A percentile compares a stretch with the other conserved stretches of the same genome.
phyloP scores from a whole-genome alignment of 2,329 filamentous ascomycete species.

The Cytospora schulzeri region DNA sequence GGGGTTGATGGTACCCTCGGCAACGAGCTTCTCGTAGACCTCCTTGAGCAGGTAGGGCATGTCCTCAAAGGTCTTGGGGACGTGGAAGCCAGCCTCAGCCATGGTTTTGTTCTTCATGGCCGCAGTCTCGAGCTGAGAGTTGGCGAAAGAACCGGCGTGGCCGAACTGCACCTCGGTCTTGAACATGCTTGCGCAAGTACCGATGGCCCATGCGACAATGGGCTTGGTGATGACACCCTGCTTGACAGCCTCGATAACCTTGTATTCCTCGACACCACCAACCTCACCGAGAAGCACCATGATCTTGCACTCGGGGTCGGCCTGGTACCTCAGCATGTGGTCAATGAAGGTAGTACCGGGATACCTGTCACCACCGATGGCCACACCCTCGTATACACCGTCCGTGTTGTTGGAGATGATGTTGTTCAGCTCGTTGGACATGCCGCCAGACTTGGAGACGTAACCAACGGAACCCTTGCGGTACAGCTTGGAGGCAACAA shows the following conservation, averaged over 20 bases:
- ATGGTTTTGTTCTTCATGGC: conserved; percentile 96
- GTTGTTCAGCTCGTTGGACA: conserved; percentile 99
- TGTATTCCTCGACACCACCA: conserved; percentile 99
- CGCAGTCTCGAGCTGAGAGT: conserved; percentile 98
- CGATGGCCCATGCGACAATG: conserved; percentile 98
- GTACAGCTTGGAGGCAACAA: conserved; percentile 99
- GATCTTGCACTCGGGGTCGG: conserved; percentile 97
- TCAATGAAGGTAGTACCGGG: conserved; percentile 99
- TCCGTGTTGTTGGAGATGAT: conserved; percentile 96
- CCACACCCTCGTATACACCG: conserved; percentile 98
- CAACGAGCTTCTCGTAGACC: conserved; percentile 88
- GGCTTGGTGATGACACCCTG: conserved; percentile 94
- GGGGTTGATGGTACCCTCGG: conserved; percentile 81
- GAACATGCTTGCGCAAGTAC: conserved; percentile 99
- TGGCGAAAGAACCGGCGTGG: conserved; percentile 97
- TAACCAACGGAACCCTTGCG: conserved; percentile 98
- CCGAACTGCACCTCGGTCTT: conserved; percentile 99
- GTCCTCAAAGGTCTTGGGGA: conserved; percentile 96
- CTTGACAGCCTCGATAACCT: conserved; percentile 98
- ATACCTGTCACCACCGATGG: conserved; percentile 98
- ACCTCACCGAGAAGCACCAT: conserved; percentile 95
- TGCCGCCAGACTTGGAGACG: conserved; percentile 99
- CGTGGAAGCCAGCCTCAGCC: conserved; percentile 90
- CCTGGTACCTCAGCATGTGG: conserved; percentile 94
- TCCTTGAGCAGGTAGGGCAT: conserved; percentile 74